Evolutionary conservation across 2,329 filamentous ascomycete species (phyloP), one percentile per base, ranked within the genome.

Genomic region (Monosporascus cannonballus): DNA sequence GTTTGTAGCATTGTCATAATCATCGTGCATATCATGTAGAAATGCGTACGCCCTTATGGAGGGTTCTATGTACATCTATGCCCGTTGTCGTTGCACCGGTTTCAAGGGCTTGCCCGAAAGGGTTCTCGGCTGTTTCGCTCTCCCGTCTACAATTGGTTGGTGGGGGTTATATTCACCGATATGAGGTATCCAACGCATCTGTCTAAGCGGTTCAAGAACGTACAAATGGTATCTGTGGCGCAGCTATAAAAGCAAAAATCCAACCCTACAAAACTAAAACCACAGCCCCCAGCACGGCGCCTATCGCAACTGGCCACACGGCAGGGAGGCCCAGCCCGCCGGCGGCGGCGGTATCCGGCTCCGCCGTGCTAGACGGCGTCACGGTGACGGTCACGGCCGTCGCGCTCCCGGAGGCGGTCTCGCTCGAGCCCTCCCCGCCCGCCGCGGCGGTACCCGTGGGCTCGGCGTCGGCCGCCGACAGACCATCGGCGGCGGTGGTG

Each of bases 311-410:
- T 15, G 42, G 42, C 42, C 42, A 46, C 42, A 20, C n/a, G 17
- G 48, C 37, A 22, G 36, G 6, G 41, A 51, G 41, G 17, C 41
- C 2, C 6, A 48, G 42, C 25, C 37, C 38, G n/a, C 22, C 45
- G 8, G 52, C 52, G 24, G 51, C 51, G 7, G 30, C 46, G 18
- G 25, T 50, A 41, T 39, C 25, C 11, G 30, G 11, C 7, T 17
- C 24, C 20, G 49, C 41, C 22, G 52, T 54, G n/a, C 42, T 18
- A 1, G 48, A 27, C 14, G 47, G 51, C 22, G 41, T 34, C n/a
- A 42, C 48, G 7, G 54, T 51, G 34, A 51, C 51, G 17, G 48
- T 53, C 3, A 48, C 53, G 45, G 54, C 47, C 41, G 54, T 55
- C n/a, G 20, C 22, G 22, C 11, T 14, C 20, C 6, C 22, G 22